Evolutionary conservation across 371 early-diverging fungal species (phyloP).

Genomic region (Smittium culicis): DNA sequence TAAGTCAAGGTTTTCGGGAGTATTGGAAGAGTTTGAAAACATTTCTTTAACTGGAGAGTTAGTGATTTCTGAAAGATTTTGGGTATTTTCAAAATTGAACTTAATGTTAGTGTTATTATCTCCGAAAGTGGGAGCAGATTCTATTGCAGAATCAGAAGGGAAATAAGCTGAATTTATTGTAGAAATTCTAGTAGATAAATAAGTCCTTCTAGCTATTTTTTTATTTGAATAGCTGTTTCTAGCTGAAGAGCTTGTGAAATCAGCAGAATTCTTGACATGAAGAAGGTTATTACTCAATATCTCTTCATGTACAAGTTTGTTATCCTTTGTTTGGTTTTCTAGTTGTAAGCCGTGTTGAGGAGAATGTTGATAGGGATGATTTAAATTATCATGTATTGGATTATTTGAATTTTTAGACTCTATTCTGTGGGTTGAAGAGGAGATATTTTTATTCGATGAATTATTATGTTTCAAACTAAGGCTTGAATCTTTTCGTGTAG

Average conservation of each 20-base stretch:
- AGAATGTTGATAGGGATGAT: background rate
- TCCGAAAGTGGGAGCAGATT: background rate
- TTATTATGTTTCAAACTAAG: too few species aligned
- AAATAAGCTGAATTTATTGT: background rate
- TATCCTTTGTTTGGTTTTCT: too few species aligned
- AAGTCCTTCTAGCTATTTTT: background rate
- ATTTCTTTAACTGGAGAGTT: background rate
- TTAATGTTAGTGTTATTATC: background rate
- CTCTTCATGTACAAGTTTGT: too few species aligned
- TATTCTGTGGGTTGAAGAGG: too few species aligned
- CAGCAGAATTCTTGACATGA: background rate
- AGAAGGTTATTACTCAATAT: too few species aligned
- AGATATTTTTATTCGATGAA: too few species aligned
- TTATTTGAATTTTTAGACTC: too few species aligned
- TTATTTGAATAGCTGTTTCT: background rate
- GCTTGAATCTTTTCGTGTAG: too few species aligned
- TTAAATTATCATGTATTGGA: background rate
- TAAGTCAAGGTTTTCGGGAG: background rate
- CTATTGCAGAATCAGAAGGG: background rate
- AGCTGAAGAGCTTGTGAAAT: background rate
- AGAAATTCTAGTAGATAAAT: background rate
- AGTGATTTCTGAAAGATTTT: background rate
- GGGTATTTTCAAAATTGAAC: background rate
- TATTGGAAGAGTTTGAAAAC: background rate
- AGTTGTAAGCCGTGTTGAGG: background rate